phyloP scores from a whole-genome alignment of 179 eudicot species.

The Drosera spatulata region DNA sequence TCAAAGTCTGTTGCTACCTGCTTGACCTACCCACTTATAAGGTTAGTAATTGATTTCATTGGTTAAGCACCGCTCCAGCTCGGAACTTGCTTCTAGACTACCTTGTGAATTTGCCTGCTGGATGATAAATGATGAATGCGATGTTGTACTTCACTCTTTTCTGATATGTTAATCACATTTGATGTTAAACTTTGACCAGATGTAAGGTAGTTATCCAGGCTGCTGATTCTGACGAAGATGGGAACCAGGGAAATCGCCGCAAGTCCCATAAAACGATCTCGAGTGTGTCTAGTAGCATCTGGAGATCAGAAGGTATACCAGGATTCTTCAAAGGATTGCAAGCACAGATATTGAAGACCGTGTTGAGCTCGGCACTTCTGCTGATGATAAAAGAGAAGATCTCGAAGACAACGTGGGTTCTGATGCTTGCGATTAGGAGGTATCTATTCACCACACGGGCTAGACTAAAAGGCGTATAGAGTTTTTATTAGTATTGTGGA shows the following conservation, averaged over 20 bases:
- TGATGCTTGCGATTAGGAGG: constrained; percentile 58
- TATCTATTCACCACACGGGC: constrained; percentile 22
- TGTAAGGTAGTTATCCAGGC: constrained; percentile 90
- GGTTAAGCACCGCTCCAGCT: background rate
- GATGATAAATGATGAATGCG: background rate
- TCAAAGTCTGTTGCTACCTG: constrained; percentile 87
- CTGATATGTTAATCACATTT: background rate
- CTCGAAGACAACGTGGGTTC: constrained; percentile 58
- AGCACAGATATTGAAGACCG: constrained; percentile 84
- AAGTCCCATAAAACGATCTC: constrained; percentile 44
- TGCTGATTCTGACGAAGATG: constrained; percentile 43
- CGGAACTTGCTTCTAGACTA: background rate
- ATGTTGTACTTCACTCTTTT: background rate
- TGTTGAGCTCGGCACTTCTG: constrained; percentile 74
- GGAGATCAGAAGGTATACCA: constrained; percentile 56
- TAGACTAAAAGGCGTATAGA: constrained; percentile 47
- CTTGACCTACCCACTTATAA: constrained; percentile 88
- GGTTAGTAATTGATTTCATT: constrained; percentile 23
- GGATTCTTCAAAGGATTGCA: constrained; percentile 77
- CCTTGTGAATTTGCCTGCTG: background rate
- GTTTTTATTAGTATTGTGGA: background rate
- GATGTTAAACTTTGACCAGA: constrained; percentile 24
- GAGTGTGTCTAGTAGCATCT: constrained; percentile 44
- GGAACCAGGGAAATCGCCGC: constrained; percentile 10
- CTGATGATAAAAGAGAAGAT: constrained; percentile 89